A percentile compares a stretch with the other conserved stretches of the same genome.
These are phyloP conservation scores for Diphasiastrum complanatum DNA, from an alignment of 83 land plant genomes.

Conservation along the genomic window DNA sequence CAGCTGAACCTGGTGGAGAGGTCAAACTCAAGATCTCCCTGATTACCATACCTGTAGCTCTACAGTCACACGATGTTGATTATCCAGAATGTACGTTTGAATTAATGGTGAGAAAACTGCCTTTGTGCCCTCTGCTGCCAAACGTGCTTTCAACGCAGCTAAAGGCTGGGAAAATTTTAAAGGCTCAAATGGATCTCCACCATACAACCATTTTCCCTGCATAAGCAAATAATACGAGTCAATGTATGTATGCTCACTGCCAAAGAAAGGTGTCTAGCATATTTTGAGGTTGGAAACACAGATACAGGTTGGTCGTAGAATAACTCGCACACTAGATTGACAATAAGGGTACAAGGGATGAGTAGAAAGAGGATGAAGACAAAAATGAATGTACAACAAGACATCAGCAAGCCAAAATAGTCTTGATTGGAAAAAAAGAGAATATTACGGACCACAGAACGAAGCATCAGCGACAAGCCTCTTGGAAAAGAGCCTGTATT, in stretches of 20 bases:
- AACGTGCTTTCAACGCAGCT: slow-evolving; percentile 57
- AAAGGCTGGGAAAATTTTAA: slow-evolving; percentile 87
- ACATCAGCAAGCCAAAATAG: neutral
- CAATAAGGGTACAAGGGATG: no score
- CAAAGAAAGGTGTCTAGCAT: no score
- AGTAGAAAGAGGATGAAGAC: neutral
- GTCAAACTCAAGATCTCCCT: no score
- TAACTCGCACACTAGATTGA: no score
- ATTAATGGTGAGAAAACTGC: slow-evolving; percentile 88
- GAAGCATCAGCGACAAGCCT: slow-evolving; percentile 95
- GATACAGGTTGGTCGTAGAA: no score
- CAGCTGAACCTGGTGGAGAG: no score
- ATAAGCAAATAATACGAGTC: slow-evolving; percentile 1
- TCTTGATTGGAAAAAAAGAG: neutral
- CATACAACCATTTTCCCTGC: slow-evolving; percentile 98
- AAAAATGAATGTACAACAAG: neutral
- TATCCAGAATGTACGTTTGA: slow-evolving; percentile 73
- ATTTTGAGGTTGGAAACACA: no score
- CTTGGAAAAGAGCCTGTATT: slow-evolving; percentile 98
- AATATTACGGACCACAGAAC: slow-evolving; percentile 67
- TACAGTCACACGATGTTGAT: slow-evolving; percentile 79
- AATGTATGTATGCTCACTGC: neutral
- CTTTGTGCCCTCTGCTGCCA: slow-evolving; percentile 76
- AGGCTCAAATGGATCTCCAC: slow-evolving; percentile 92
- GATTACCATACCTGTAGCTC: slow-evolving; percentile 69